A percentile compares a stretch with the other conserved stretches of the same genome.
Evolutionary conservation across 805 yeast genomes (phyloP).

Genomic region (Yarrowia keelungensis): DNA sequence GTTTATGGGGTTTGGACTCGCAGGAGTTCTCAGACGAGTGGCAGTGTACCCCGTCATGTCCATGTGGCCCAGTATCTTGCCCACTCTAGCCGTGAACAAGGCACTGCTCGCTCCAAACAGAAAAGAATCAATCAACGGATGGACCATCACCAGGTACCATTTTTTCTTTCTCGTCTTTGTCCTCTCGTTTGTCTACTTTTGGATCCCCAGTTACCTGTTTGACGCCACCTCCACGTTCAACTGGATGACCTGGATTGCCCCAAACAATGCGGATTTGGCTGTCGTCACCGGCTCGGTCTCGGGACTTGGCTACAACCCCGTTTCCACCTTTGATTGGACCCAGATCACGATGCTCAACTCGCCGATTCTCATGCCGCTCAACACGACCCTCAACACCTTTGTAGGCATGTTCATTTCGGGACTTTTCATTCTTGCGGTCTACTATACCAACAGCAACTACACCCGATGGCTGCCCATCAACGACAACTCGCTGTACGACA

Average conservation of each 20-base stretch:
- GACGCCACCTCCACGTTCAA: slow-evolving; percentile 66
- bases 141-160: slow-evolving; percentile 59
- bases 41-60: slow-evolving; percentile 7
- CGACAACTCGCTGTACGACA: slow-evolving; percentile 60
- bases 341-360: slow-evolving; percentile 23
- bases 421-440: slow-evolving; percentile 55
- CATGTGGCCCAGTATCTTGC: not conserved
- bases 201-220: slow-evolving; percentile 73
- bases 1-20: slow-evolving; percentile 8
- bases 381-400: slow-evolving; percentile 34
- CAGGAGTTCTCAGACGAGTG: slow-evolving; percentile 4
- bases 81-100: slow-evolving; percentile 6
- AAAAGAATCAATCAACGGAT: slow-evolving; percentile 51
- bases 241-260: slow-evolving; percentile 65
- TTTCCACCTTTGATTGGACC: slow-evolving; percentile 2
- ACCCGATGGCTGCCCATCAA: slow-evolving; percentile 67
- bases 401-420: slow-evolving; percentile 43
- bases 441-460: slow-evolving; percentile 45
- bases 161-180: slow-evolving; percentile 56
- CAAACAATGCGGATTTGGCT: slow-evolving; percentile 56
- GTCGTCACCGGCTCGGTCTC: slow-evolving; percentile 53
- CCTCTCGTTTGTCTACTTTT: slow-evolving; percentile 61
- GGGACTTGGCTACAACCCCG: slow-evolving; percentile 53
- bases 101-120: not conserved
- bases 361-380: slow-evolving; percentile 40